Base-by-base conservation (phyloP, 345 rosid genomes). In the Tarenaya hassleriana region DNA sequence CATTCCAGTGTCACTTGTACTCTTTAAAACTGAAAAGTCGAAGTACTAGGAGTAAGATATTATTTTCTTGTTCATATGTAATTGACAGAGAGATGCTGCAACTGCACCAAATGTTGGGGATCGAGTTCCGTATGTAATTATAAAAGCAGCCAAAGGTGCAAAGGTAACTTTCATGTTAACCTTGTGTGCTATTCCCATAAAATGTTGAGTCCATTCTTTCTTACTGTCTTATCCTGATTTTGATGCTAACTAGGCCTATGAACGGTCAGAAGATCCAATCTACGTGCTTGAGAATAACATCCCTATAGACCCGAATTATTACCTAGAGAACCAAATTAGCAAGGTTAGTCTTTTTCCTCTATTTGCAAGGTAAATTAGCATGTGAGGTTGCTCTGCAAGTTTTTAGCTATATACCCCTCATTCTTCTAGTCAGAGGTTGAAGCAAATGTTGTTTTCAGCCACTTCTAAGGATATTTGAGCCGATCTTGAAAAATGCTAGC, bases 41-140 rank as follows among this genome's bases (percentile, higher is more conserved):
- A 19, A 32, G 8, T 43, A 38, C 19, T 31, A 55, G 15, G 13
- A 47, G 29, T 52, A 43, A 5, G 21, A 37, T 35, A 24, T 52
- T 8, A 3, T 29, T 27, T 40, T 43, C 40, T 60, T 19, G 48
- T 66, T 32, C 61, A 38, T 58, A 41, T 57, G 44, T 72, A 16
- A 44, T 67, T 72, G 61, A 70, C 78, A 92, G 98, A 77, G 98
- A 61, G 95, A 92, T 75, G 73, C 98, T 65, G 96, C 97, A 33
- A 92, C 98, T 56, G 98, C 97, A 16, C 98, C 98, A 69, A 88
- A 74, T 74, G 91, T 92, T 64, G 98, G 98, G 69, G 98, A 92
- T 73, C 87, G 96, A 19, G 98, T 92, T 34, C 97, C 97, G 1
- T 92, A 83, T 63, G 98, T 92, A 63, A 85, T 88, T 47, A 67